These are phyloP conservation scores for Nannochloropsis salina DNA, from an alignment of 108 stramenopile species.

Conservation along the genomic window DNA sequence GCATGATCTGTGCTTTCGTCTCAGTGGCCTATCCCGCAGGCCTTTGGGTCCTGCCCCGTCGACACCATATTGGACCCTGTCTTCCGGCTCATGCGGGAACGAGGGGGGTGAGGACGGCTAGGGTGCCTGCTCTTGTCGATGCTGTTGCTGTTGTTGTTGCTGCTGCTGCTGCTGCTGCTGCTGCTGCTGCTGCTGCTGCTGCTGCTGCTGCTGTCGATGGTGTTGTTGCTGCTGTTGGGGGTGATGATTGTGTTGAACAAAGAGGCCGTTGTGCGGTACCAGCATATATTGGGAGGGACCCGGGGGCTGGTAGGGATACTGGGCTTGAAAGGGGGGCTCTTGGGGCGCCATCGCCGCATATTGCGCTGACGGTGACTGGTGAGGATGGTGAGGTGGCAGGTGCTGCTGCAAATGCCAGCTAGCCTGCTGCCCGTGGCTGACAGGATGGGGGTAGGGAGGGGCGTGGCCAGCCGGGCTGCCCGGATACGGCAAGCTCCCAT, in stretches of 20 bases:
- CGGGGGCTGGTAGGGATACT: not conserved
- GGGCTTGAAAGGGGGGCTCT: not conserved
- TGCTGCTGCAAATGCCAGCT: not conserved
- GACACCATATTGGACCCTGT: too few relatives aligned
- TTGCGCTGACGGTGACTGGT: not conserved
- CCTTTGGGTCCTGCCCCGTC: too few relatives aligned
- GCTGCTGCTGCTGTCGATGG: not conserved
- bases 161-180: not conserved
- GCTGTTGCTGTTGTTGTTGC: not conserved
- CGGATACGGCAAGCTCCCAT: too few relatives aligned
- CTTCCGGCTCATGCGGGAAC: too few relatives aligned
- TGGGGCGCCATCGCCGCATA: not conserved
- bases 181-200: not conserved
- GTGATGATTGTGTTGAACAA: not conserved
- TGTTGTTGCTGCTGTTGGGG: not conserved
- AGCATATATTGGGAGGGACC: not conserved
- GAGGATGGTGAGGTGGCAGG: not conserved
- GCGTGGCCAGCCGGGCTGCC: too few relatives aligned
- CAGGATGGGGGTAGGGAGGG: too few relatives aligned
- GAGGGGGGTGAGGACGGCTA: too few relatives aligned
- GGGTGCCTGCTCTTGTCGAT: not conserved
- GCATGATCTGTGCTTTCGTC: too few relatives aligned
- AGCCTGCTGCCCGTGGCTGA: not conserved
- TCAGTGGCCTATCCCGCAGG: too few relatives aligned
- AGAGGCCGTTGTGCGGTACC: not conserved